Evolutionary conservation across 2,329 filamentous ascomycete species (phyloP), one percentile per base, ranked within the genome.

Genomic region (Alternaria longipes): DNA sequence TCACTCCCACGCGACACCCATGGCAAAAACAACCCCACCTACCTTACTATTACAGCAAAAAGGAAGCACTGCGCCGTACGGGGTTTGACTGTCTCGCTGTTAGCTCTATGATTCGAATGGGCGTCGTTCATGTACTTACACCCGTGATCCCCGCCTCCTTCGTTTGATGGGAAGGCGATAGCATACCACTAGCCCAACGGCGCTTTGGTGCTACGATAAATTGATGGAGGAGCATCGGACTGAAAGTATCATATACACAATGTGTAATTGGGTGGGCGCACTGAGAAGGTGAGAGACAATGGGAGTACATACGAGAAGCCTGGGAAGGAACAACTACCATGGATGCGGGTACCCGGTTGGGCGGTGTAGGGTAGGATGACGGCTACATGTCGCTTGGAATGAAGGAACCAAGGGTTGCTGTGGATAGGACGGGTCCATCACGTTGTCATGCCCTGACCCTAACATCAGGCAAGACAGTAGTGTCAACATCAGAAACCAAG

Each of bases 121-220:
- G 28, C 8, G 3, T 30, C 16, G 9, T 45, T 36, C 6, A 16
- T 14, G 4, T 61, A 63, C 68, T 76, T 64, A 75, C 77, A 78
- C 75, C 65, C 71, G 56, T 66, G 68, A 73, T 63, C 71, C 67
- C 72, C 66, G 72, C 68, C 65, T 69, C n/a, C 28, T 62, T 59
- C 47, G n/a, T 40, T 42, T 41, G 26, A 60, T 79, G 77, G 76
- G 77, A 78, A 78, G 74, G 74, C 74, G 71, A 67, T 74, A 75
- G 67, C 70, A 74, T 79, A 78, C 77, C 77, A 79, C 77, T 79
- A 72, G 67, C 67, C 76, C 56, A 79, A 69, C 54, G 62, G 56
- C 70, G 76, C 76, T 68, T 41, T 63, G 44, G 38, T 58, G 46
- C 30, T 52, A 53, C 34, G 45, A 52, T 52, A 8, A 14, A n/a